Percentiles rank a stretch among this genome's conserved stretches.
These are phyloP conservation scores for Hylodesmum podocarpum DNA, from an alignment of 306 rosid species.

Conservation along the genomic window DNA sequence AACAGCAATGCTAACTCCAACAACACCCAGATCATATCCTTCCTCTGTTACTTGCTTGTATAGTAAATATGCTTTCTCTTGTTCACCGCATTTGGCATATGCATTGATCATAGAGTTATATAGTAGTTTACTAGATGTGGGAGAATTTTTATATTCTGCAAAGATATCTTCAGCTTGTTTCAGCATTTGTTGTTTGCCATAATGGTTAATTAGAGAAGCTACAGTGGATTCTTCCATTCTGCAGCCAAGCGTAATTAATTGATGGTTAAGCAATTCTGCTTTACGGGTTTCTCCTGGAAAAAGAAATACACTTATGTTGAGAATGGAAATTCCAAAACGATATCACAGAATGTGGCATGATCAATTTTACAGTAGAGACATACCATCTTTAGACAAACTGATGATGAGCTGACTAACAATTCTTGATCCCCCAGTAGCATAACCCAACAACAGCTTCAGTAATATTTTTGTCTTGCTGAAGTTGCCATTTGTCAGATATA, in stretches of 20 bases:
- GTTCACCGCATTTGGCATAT: slow-evolving; percentile 73
- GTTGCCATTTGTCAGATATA: slow-evolving; percentile 56
- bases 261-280: slow-evolving; percentile 59
- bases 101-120: slow-evolving; percentile 80
- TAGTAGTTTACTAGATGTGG: slow-evolving; percentile 38
- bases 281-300: slow-evolving; percentile 72
- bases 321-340: slow-evolving; percentile 23
- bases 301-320: slow-evolving; percentile 1
- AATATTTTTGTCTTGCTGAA: slow-evolving; percentile 42
- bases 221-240: slow-evolving; percentile 54
- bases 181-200: slow-evolving; percentile 66
- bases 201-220: slow-evolving; percentile 66
- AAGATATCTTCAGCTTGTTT: slow-evolving; percentile 70
- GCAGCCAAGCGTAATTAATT: slow-evolving; percentile 49
- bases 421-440: slow-evolving; percentile 51
- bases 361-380: slow-evolving; percentile 18
- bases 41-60: slow-evolving; percentile 57
- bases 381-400: slow-evolving; percentile 68
- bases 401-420: slow-evolving; percentile 47
- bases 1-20: slow-evolving; percentile 78
- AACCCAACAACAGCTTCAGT: slow-evolving; percentile 51
- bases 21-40: slow-evolving; percentile 68
- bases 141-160: slow-evolving; percentile 55
- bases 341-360: slow-evolving; percentile 1
- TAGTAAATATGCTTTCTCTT: slow-evolving; percentile 68